Evolutionary conservation across 2,329 filamentous ascomycete genomes (phyloP).

Genomic region (Colletotrichum sp.): DNA sequence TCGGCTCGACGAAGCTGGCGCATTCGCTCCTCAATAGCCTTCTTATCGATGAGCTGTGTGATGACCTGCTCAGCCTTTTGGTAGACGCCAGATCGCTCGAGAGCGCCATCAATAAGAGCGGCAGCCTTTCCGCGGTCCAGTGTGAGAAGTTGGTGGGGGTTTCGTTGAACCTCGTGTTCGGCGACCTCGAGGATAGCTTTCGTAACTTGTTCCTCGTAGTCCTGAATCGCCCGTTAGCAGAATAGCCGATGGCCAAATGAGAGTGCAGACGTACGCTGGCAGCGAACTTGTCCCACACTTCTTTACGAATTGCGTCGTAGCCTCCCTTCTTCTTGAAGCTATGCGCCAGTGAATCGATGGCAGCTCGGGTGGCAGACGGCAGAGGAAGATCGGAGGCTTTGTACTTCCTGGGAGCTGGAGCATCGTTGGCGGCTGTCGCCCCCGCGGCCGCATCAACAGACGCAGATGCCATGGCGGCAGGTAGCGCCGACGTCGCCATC

Average conservation of each 20-base stretch:
- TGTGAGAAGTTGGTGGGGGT: constrained; percentile 72
- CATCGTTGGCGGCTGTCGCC: background rate
- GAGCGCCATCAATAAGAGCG: constrained; percentile 77
- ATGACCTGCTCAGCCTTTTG: constrained; percentile 69
- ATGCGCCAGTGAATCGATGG: constrained; percentile 78
- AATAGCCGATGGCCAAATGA: background rate
- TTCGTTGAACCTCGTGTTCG: constrained; percentile 76
- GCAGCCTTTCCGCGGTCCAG: constrained; percentile 77
- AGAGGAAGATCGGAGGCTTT: constrained; percentile 79
- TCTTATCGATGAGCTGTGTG: constrained; percentile 69
- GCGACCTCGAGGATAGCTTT: constrained; percentile 72
- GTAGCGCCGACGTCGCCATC: constrained; percentile 4
- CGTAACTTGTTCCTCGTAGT: constrained; percentile 71
- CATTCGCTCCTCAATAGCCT: constrained; percentile 71
- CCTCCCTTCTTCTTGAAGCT: constrained; percentile 87
- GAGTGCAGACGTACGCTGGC: constrained; percentile 59
- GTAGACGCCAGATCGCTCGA: constrained; percentile 79
- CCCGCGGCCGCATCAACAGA: background rate
- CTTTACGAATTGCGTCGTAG: constrained; percentile 79
- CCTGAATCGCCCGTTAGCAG: constrained; percentile 45
- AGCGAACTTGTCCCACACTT: constrained; percentile 77
- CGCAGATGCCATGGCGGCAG: background rate
- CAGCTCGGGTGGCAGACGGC: constrained; percentile 72
- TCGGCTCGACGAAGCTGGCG: constrained; percentile 71
- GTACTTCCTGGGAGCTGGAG: constrained; percentile 50